Conservation (phyloP, 179 eudicot genomes). For the Gypsophila paniculata region DNA sequence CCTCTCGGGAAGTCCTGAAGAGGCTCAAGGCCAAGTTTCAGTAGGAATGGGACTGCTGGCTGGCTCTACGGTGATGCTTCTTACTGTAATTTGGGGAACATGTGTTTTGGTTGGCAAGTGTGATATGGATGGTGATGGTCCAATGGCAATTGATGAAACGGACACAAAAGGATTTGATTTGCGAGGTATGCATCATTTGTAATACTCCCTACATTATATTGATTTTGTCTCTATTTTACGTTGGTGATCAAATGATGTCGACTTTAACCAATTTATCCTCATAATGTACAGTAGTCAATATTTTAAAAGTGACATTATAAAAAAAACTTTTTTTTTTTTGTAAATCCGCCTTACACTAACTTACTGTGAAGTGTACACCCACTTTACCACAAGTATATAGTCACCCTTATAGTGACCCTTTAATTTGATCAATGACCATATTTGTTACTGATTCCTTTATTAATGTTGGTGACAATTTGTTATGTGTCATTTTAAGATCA, state of each 20-base stretch:
- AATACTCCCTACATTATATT: neutral
- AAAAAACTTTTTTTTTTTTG: too few relatives aligned
- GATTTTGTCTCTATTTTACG: neutral
- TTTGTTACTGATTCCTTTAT: too few relatives aligned
- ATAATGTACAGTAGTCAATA: too few relatives aligned
- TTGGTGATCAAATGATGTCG: neutral
- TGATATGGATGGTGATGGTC: constrained; percentile 31
- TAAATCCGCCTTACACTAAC: too few relatives aligned
- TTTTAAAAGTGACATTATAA: too few relatives aligned
- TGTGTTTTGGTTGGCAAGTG: constrained; percentile 77
- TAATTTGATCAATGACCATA: too few relatives aligned
- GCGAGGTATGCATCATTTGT: constrained; percentile 23
- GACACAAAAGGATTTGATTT: constrained; percentile 38
- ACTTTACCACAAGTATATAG: too few relatives aligned
- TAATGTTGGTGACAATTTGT: too few relatives aligned
- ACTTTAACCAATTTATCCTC: too few relatives aligned
- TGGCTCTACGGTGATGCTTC: constrained; percentile 87
- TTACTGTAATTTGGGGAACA: constrained; percentile 84
- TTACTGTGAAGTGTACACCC: too few relatives aligned
- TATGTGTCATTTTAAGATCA: too few relatives aligned
- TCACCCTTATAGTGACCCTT: too few relatives aligned
- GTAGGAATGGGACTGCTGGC: constrained; percentile 96
- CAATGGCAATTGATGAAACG: constrained; percentile 26
- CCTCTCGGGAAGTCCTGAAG: constrained; percentile 57
- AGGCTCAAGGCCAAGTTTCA: constrained; percentile 83